Conservation (phyloP, 1,284 basidiomycete species). For the Ceratorhiza oryzae-sativae region DNA sequence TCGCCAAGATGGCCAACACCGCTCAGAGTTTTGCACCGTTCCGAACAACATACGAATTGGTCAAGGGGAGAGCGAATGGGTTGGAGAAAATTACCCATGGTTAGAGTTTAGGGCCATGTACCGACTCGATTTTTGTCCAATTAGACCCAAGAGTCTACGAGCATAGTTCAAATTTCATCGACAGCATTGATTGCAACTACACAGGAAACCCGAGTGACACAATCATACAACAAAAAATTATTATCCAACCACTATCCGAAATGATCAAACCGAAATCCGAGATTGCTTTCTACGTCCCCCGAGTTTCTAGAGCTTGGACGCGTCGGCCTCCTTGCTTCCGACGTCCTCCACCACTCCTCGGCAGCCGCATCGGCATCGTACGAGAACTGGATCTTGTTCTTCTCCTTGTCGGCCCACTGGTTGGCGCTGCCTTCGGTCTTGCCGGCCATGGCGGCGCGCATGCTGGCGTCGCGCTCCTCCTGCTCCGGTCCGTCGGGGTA, state of each 20-base stretch:
- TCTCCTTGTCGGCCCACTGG: slow-evolving; percentile 44
- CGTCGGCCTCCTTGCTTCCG: slow-evolving; percentile 39
- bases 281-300: too few species aligned
- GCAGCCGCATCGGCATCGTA: slow-evolving; percentile 43
- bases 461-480: slow-evolving; percentile 39
- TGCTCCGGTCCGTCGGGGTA: slow-evolving; percentile 43
- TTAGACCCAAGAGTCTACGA: too few species aligned
- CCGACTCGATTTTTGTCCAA: too few species aligned
- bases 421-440: slow-evolving; percentile 40
- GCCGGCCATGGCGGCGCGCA: slow-evolving; percentile 42
- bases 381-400: slow-evolving; percentile 41
- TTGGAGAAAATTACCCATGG: too few species aligned
- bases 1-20: too few species aligned
- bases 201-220: not conserved
- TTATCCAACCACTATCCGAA: slow-evolving; percentile 2
- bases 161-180: not conserved
- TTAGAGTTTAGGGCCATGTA: too few species aligned
- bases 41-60: too few species aligned
- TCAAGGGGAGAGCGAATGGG: too few species aligned
- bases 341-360: slow-evolving; percentile 43
- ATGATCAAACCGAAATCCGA: too few species aligned
- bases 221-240: slow-evolving; percentile 14
- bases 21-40: too few species aligned
- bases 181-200: slow-evolving; percentile 10
- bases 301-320: slow-evolving; percentile 2